Percentiles rank a stretch among this genome's conserved stretches.
phyloP scores from a whole-genome alignment of 2,329 filamentous ascomycete species.

The Fusarium goolgardi region DNA sequence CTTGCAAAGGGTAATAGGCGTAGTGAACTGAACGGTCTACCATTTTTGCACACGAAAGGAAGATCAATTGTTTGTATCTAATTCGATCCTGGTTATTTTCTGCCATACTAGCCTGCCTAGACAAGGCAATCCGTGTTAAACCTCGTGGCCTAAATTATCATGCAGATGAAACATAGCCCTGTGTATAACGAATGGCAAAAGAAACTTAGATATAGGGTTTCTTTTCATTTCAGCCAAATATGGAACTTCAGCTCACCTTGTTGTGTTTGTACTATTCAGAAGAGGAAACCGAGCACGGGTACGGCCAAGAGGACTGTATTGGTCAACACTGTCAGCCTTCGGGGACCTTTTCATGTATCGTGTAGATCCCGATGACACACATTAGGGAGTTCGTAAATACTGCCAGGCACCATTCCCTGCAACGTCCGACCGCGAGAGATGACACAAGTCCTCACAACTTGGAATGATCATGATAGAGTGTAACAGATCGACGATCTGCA shows the following conservation, averaged over 20 bases:
- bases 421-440: too few relatives aligned
- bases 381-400: neutral
- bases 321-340: neutral
- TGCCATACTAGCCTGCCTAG: too few relatives aligned
- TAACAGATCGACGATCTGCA: neutral
- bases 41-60: neutral
- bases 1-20: too few relatives aligned
- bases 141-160: too few relatives aligned
- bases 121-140: too few relatives aligned
- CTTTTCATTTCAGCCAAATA: neutral
- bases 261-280: fast-evolving
- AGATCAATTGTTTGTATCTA: neutral
- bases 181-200: too few relatives aligned
- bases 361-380: neutral
- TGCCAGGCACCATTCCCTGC: neutral
- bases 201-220: neutral
- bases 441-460: too few relatives aligned
- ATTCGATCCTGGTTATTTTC: neutral
- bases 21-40: too few relatives aligned
- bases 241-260: neutral
- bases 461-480: neutral
- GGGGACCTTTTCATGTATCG: neutral
- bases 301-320: neutral
- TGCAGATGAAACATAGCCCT: too few relatives aligned
- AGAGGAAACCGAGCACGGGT: neutral